Base-by-base conservation (phyloP, 2,329 filamentous ascomycete species). In the Phaeosphaeria sp. region DNA sequence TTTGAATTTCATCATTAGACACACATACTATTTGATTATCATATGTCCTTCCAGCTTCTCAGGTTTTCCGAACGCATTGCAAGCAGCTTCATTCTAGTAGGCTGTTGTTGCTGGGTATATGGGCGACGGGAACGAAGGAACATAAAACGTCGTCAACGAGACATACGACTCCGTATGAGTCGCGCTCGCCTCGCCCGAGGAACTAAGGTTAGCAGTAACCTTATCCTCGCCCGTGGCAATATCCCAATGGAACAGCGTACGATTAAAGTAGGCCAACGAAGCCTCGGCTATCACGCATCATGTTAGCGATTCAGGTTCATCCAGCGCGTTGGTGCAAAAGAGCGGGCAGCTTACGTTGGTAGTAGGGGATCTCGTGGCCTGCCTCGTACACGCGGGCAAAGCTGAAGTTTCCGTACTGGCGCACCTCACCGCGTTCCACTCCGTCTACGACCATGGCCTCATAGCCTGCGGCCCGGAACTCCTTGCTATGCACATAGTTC, bases 361-460 rank as follows among this genome's bases (percentile, higher is more conserved):
- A 80, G 61, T 71, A 79, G 0, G 77, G 77, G n/a, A 79, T 69
- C 53, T 77, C 72, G 48, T 81, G 79, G 2, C 79, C 78, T 6
- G 77, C 62, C 46, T 81, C 77, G 39, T 74, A 77, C 9, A 77
- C 60, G 13, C 75, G 63, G 2, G 72, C 65, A 67, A 81, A 81
- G 43, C 73, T 77, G 51, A 81, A 72, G 54, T 78, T 78, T 22
- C 75, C 77, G 47, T 72, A 70, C 53, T 78, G 75, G 18, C 75
- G 66, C 36, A 78, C 76, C 50, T 77, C 77, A 53, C 79, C 78
- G 53, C 79, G 78, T 48, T 78, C 74, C 5, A 65, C 63, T 13
- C 77, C 78, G 48, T 76, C 72, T 21, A 79, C 76, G 1, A 70
- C 55, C 56, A 78, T 69, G 6, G 74, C 66, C 43, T 62, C 61